Conservation (phyloP, 257 asterid species). For the Galeopsis tetrahit region DNA sequence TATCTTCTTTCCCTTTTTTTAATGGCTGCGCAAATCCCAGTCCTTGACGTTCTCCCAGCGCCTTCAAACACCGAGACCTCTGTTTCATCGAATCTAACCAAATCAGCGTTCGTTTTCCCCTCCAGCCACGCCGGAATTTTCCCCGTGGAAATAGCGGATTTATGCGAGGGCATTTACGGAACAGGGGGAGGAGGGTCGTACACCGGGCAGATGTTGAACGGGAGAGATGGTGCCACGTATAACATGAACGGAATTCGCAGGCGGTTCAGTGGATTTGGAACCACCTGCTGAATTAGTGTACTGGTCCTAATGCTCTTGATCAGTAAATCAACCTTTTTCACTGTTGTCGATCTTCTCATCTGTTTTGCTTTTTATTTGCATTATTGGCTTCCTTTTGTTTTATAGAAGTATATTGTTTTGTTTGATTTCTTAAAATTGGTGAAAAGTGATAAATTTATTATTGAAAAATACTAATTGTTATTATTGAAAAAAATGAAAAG, state of each 20-base stretch:
- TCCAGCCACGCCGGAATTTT: too few relatives aligned
- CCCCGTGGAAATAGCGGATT: conserved; percentile 91
- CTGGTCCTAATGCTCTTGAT: conserved; percentile 96
- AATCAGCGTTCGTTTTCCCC: too few relatives aligned
- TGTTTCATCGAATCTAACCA: too few relatives aligned
- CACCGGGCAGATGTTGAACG: conserved; percentile 82
- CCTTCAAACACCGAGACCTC: too few relatives aligned
- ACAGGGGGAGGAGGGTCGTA: conserved; percentile 89
- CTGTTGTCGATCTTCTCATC: background rate
- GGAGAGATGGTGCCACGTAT: conserved; percentile 76
- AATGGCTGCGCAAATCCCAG: too few relatives aligned
- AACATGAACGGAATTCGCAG: conserved; percentile 85
- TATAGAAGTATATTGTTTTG: conserved; percentile 23
- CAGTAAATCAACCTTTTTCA: conserved; percentile 47
- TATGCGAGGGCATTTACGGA: conserved; percentile 91
- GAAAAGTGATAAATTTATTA: too few relatives aligned
- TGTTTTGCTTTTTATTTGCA: conserved; percentile 19
- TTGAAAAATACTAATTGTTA: too few relatives aligned
- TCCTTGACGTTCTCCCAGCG: too few relatives aligned
- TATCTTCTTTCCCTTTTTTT: too few relatives aligned
- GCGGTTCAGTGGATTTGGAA: conserved; percentile 96
- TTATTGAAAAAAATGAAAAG: too few relatives aligned
- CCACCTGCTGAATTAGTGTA: conserved; percentile 68
- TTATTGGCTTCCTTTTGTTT: conserved; percentile 23
- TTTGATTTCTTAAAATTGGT: conserved; percentile 11